Base-by-base conservation (phyloP, 2,329 filamentous ascomycete species). In the Beauveria medogensis region DNA sequence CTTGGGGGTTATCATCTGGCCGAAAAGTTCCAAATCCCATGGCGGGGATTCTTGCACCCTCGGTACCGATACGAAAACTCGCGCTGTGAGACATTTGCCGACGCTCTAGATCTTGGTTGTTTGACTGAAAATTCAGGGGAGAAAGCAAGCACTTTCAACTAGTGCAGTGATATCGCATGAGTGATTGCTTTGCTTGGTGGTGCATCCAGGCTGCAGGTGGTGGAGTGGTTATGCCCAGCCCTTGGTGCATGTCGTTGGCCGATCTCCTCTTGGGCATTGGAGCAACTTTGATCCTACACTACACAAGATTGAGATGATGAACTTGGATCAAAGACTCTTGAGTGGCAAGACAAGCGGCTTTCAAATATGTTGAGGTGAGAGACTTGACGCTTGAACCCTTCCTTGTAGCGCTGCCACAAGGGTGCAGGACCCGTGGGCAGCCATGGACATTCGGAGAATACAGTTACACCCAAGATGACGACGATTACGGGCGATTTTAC, bases 21-120 rank as follows among this genome's bases (percentile, higher is more conserved):
- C 48, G 58, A n/a, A 54, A 60, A 1, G 58, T 60, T 0, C 58
- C 58, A 20, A 60, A 60, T 22, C 58, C 58, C 7, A 60, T 2
- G 4, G 28, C 58, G 16, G 58, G 58, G 3, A 59, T 59, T 5
- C 18, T 30, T 53, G 30, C 26, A 24, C 46, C 47, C 2, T 41
- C 3, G 12, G 28, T 24, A 30, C 44, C 55, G 16, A 50, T 26
- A 7, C 26, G 12, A n/a, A 56, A 56, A 16, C 2, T 26, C 5
- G 20, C 14, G 22, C 20, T 8, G 1, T 10, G 30, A 41, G 51
- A 53, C 51, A 53, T 53, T 7, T 1, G 24, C 2, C 30, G 12
- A 41, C 12, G 4, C 20, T 18, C 10, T 40, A 9, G 8, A 14
- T n/a, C 1, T 50, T 9, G 0, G 14, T 37, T 30, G 1, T 26